A percentile compares a stretch with the other conserved stretches of the same genome.
Evolutionary conservation across 1,139 yeast species (phyloP).

Genomic region (Suhomyces anneliseae): DNA sequence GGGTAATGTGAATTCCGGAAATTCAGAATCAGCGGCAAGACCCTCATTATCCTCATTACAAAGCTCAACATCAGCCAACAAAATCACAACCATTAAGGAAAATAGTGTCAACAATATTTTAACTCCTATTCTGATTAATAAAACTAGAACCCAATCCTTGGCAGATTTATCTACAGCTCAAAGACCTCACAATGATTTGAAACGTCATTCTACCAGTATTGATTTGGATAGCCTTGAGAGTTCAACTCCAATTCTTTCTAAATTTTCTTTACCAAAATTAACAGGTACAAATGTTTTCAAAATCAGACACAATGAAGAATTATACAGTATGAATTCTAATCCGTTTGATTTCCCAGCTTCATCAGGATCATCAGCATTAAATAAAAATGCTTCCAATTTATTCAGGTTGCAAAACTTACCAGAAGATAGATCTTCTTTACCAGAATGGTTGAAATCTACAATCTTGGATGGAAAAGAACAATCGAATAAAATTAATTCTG

Average conservation of each 20-base stretch:
- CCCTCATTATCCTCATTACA: constrained; percentile 2
- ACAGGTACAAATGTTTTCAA: constrained; percentile 27
- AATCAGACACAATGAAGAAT: constrained; percentile 42
- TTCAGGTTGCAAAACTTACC: constrained; percentile 19
- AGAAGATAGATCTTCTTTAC: constrained; percentile 20
- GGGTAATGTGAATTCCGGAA: constrained; percentile 8
- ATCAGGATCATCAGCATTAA: constrained; percentile 12
- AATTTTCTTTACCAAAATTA: constrained; percentile 27
- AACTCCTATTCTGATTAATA: constrained; percentile 10
- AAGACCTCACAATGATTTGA: constrained; percentile 6
- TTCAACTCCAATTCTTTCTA: constrained; percentile 32
- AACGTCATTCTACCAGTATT: constrained; percentile 7
- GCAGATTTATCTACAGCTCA: constrained; percentile 3
- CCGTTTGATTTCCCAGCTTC: constrained; percentile 18
- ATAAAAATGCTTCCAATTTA: constrained; percentile 17
- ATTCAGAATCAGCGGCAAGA: neutral
- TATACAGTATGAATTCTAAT: constrained; percentile 20
- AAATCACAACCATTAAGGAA: neutral
- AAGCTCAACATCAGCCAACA: constrained; percentile 6
- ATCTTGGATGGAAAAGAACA: constrained; percentile 26
- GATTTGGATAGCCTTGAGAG: constrained; percentile 11
- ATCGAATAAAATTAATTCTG: constrained; percentile 26
- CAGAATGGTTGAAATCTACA: constrained; percentile 33
- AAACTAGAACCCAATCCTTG: constrained; percentile 6
- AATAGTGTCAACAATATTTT: constrained; percentile 6